Conservation (phyloP, 257 asterid species). For the Przewalskia tangutica region DNA sequence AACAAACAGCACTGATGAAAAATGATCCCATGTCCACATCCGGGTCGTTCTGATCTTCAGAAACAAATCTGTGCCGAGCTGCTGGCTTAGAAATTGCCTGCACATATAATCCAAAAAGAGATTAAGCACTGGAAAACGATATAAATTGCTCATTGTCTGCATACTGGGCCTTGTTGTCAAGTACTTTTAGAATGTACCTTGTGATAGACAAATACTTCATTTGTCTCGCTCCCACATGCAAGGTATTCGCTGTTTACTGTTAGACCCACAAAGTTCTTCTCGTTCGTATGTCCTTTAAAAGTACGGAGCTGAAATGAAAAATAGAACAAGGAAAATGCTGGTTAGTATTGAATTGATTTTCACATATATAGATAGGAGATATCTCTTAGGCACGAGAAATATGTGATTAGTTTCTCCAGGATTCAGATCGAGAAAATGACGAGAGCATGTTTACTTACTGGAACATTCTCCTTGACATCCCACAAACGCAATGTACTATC, state of each 20-base stretch:
- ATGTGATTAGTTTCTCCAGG: background rate
- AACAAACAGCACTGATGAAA: conserved; percentile 85
- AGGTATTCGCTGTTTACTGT: conserved; percentile 60
- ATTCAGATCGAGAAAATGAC: background rate
- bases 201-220: conserved; percentile 73
- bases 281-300: conserved; percentile 70
- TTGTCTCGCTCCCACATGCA: conserved; percentile 91
- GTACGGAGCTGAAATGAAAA: conserved; percentile 49
- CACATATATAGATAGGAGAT: background rate
- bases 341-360: background rate
- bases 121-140: background rate
- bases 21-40: conserved; percentile 50
- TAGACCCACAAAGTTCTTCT: conserved; percentile 77
- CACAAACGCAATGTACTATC: conserved; percentile 83
- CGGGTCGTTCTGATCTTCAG: conserved; percentile 42
- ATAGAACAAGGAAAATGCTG: background rate
- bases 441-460: conserved; percentile 31
- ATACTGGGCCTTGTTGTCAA: background rate
- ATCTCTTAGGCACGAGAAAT: background rate
- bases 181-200: conserved; percentile 34
- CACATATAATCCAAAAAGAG: background rate
- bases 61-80: conserved; percentile 54
- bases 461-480: conserved; percentile 68
- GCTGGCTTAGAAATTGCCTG: conserved; percentile 83
- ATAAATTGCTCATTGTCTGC: background rate